Evolutionary conservation across 2,329 filamentous ascomycete genomes (phyloP).

Genomic region (Metarhizium humberi): DNA sequence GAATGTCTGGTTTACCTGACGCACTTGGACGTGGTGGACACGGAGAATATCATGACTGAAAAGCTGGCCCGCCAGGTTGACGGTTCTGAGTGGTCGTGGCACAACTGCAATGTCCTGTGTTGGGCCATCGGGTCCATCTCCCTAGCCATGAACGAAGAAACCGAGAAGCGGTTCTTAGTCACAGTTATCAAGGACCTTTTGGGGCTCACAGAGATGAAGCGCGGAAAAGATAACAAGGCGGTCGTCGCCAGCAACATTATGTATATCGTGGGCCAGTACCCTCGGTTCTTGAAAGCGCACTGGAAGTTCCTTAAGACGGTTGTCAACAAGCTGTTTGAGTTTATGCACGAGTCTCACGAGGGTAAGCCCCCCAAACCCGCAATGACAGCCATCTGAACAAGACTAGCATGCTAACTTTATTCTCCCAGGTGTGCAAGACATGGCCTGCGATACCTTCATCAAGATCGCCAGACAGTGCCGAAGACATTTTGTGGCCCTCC

Average conservation of each 20-base stretch:
- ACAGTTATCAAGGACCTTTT: conserved; percentile 98
- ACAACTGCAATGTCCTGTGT: conserved; percentile 98
- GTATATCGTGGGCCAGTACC: conserved; percentile 99
- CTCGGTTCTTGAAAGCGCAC: conserved; percentile 94
- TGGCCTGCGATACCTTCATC: conserved; percentile 99
- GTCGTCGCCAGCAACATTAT: conserved; percentile 99
- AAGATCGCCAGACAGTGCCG: conserved; percentile 99
- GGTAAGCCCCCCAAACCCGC: conserved; percentile 40
- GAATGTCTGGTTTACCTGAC: conserved; percentile 97
- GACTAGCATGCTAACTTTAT: background rate
- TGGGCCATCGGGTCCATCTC: conserved; percentile 99
- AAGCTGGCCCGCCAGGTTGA: conserved; percentile 94
- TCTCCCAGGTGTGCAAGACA: conserved; percentile 78
- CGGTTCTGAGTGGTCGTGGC: conserved; percentile 95
- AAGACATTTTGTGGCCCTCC: conserved; percentile 91
- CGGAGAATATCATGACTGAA: conserved; percentile 98
- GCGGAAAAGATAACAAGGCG: conserved; percentile 98
- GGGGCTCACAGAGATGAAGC: conserved; percentile 96
- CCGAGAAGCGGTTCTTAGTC: conserved; percentile 94
- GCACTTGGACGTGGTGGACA: conserved; percentile 93
- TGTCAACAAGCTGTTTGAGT: conserved; percentile 98
- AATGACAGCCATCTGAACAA: background rate
- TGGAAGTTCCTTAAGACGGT: conserved; percentile 99
- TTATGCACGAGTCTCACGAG: conserved; percentile 99
- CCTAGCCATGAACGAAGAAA: conserved; percentile 98